A percentile compares a stretch with the other conserved stretches of the same genome.
phyloP scores from a whole-genome alignment of 768 basidiomycete species.

The Kwoniella newhampshirensis region DNA sequence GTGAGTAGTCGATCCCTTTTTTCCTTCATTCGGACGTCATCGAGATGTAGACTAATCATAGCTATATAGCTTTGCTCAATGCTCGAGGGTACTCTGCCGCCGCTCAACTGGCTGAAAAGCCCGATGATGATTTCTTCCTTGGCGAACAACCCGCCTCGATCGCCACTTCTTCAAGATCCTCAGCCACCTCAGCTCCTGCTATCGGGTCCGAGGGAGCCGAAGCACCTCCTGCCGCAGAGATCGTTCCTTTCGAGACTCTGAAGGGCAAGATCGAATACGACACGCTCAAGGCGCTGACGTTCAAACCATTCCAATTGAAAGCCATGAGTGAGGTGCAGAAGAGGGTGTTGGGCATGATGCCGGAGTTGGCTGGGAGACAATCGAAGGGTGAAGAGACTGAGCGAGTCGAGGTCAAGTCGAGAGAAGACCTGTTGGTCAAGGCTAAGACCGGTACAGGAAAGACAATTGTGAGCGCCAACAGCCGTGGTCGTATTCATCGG shows the following conservation, averaged over 20 bases:
- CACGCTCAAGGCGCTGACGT: slow-evolving; percentile 63
- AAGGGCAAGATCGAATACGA: slow-evolving; percentile 51
- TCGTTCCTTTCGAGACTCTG: slow-evolving; percentile 51
- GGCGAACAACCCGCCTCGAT: background rate
- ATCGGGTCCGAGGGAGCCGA: background rate
- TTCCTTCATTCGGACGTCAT: background rate
- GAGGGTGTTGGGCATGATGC: slow-evolving; percentile 72
- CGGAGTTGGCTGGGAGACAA: slow-evolving; percentile 58
- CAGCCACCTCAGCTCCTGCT: background rate
- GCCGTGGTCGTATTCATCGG: background rate
- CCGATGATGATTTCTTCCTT: slow-evolving; percentile 22
- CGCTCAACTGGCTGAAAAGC: slow-evolving; percentile 13
- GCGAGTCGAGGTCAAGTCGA: slow-evolving; percentile 16
- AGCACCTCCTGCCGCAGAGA: slow-evolving; percentile 15
- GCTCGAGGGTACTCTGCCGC: slow-evolving; percentile 21
- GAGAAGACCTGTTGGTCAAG: slow-evolving; percentile 73
- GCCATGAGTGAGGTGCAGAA: slow-evolving; percentile 81
- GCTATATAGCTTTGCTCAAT: slow-evolving; percentile 4
- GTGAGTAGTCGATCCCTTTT: background rate
- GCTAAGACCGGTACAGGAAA: slow-evolving; percentile 89
- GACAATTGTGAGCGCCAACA: slow-evolving; percentile 58
- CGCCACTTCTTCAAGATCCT: slow-evolving; percentile 6
- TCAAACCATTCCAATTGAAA: slow-evolving; percentile 65
- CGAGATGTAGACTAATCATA: background rate
- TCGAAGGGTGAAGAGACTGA: slow-evolving; percentile 35